Evolutionary conservation across 345 rosid species (phyloP).

Genomic region (Linum lewisii): DNA sequence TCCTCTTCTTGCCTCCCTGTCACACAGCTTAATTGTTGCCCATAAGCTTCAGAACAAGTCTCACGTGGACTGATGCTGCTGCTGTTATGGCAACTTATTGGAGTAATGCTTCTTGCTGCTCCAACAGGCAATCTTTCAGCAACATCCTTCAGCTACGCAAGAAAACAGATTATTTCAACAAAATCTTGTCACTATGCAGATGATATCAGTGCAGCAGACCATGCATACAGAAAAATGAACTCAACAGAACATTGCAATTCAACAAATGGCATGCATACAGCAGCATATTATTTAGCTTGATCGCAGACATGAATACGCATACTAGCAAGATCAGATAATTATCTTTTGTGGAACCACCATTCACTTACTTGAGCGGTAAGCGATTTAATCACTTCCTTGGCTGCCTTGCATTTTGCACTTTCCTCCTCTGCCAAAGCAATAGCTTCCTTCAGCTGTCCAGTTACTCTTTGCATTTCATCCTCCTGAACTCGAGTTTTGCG

Average conservation of each 20-base stretch:
- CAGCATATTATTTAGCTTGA: too few relatives aligned
- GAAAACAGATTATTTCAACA: too few relatives aligned
- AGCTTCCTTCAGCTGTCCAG: conserved; percentile 45
- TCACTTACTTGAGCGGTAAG: conserved; percentile 40
- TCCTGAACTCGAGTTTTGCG: conserved; percentile 39
- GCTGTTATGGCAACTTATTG: conserved; percentile 3
- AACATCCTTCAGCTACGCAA: conserved; percentile 30
- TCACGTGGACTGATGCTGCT: conserved; percentile 10
- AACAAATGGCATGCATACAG: too few relatives aligned
- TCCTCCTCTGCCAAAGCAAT: conserved; percentile 34
- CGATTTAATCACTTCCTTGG: conserved; percentile 44
- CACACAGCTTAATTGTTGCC: conserved; percentile 9
- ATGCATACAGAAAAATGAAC: not conserved
- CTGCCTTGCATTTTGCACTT: conserved; percentile 45
- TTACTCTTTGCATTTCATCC: conserved; percentile 37
- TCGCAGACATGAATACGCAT: too few relatives aligned
- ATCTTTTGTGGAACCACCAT: not conserved
- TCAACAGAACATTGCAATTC: not conserved
- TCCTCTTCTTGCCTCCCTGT: conserved; percentile 9
- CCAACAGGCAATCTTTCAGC: conserved; percentile 24
- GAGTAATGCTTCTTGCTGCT: conserved; percentile 15
- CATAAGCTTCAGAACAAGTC: conserved; percentile 10
- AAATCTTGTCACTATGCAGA: too few relatives aligned
- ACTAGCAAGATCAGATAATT: too few relatives aligned
- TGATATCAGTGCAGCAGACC: too few relatives aligned